Base-by-base conservation (phyloP, 2,329 filamentous ascomycete species). In the Rhynchosporium graminicola region DNA sequence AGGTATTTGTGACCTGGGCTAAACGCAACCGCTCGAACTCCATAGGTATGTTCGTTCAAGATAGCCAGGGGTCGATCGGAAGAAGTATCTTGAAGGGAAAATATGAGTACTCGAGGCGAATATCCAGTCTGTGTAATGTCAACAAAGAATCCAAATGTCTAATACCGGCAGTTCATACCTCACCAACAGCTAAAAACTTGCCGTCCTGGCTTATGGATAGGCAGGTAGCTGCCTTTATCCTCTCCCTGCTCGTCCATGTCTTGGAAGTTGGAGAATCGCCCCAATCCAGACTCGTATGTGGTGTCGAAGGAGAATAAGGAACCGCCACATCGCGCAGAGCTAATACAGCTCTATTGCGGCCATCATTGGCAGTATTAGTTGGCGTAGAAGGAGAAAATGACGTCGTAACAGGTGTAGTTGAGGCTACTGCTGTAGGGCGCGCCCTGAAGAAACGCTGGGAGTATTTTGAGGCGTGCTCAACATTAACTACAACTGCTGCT, bases 171-270 rank as follows among this genome's bases (percentile, higher is more conserved):
- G 62, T 48, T 72, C 79, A 70, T 74, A 85, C 84, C 79, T 99
- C 95, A 71, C 95, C 95, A 3, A 98, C 90, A 8, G 94, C 95
- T 58, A 99, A 80, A 73, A 90, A 96, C 70, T 86, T 89, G 38
- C 91, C 93, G 76, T 97, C 92, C 0, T 87, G 86, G 73, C 92
- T 97, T 67, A 99, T 83, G 28, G 92, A 89, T 31, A 99, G 84
- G 72, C 93, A 96, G 4, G 93, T 97, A 2, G 93, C 92, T 20
- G 95, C 91, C 78, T 98, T 98, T 74, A 98, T 93, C 68, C 92
- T 87, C 76, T 98, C 95, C 67, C 91, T 87, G 60, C 91, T 95
- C 1, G 91, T 92, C 88, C 91, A 94, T 12, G 89, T 91, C 74
- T 88, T 91, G 57, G 84, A 87, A 46, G 77, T 76, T 4, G 84